Evolutionary conservation across 75 land plant genomes (phyloP).

Genomic region (Cunninghamia lanceolata): DNA sequence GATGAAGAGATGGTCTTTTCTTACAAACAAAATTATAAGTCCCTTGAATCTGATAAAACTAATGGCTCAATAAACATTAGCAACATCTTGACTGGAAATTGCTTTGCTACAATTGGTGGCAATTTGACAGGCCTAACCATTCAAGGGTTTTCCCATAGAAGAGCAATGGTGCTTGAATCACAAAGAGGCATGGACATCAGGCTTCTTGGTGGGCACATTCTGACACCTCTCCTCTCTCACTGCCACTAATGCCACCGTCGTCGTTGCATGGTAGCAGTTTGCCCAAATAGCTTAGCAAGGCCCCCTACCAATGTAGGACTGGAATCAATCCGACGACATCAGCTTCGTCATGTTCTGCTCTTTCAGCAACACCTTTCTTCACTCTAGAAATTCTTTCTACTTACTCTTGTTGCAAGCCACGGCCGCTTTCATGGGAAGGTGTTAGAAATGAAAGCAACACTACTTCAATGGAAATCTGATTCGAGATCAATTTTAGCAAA

Average conservation of each 20-base stretch:
- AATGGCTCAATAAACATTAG: too few species aligned
- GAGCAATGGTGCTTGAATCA: neutral
- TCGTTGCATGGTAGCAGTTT: neutral
- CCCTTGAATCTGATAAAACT: too few species aligned
- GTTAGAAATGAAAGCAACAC: too few species aligned
- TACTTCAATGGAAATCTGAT: too few species aligned
- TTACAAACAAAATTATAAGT: too few species aligned
- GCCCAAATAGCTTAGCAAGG: conserved; percentile 1
- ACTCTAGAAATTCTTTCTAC: neutral
- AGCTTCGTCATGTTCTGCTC: neutral
- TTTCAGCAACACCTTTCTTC: neutral
- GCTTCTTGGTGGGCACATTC: neutral
- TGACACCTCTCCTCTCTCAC: conserved; percentile 14
- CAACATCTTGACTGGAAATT: too few species aligned
- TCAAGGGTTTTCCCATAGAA: neutral
- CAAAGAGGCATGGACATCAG: neutral
- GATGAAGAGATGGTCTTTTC: too few species aligned
- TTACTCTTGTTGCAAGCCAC: neutral
- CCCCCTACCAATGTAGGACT: neutral
- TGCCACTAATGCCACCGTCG: conserved; percentile 1
- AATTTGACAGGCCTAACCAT: neutral
- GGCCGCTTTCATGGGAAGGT: too few species aligned
- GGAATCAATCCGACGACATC: neutral
- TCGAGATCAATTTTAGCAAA: too few species aligned
- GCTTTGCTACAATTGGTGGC: too few species aligned